Evolutionary conservation across 441 rosid species (phyloP).

Genomic region (Erodium chrysanthum): DNA sequence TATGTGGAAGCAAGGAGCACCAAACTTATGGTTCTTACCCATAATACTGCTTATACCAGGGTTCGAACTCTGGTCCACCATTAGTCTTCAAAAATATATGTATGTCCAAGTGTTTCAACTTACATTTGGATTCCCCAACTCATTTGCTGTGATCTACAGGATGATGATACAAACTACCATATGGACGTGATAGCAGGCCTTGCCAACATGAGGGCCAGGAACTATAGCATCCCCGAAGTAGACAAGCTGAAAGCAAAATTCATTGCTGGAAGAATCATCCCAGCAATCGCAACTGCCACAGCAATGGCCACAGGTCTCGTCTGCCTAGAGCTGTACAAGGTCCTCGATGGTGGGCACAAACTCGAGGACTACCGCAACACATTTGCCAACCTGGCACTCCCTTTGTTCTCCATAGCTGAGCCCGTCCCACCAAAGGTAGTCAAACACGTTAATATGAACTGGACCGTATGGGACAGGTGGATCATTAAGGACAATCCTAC

Average conservation of each 20-base stretch:
- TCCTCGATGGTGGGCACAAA: slow-evolving; percentile 60
- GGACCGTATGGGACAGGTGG: slow-evolving; percentile 99
- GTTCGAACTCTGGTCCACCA: too few species aligned
- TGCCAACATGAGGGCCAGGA: slow-evolving; percentile 97
- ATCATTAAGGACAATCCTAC: slow-evolving; percentile 57
- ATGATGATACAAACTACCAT: slow-evolving; percentile 87
- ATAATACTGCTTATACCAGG: too few species aligned
- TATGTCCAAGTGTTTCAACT: neutral
- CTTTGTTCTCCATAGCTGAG: slow-evolving; percentile 85
- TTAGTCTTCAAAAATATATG: neutral
- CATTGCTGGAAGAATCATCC: slow-evolving; percentile 89
- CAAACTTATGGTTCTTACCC: too few species aligned
- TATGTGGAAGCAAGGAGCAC: too few species aligned
- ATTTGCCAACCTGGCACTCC: slow-evolving; percentile 85
- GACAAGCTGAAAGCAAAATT: slow-evolving; percentile 94
- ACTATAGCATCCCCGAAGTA: slow-evolving; percentile 80
- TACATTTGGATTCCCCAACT: neutral
- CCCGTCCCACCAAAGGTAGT: slow-evolving; percentile 77
- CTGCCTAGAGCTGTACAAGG: slow-evolving; percentile 88
- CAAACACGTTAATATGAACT: slow-evolving; percentile 72
- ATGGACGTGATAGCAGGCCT: slow-evolving; percentile 87
- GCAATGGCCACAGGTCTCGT: slow-evolving; percentile 96
- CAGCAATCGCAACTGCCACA: slow-evolving; percentile 89
- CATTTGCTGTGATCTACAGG: slow-evolving; percentile 33
- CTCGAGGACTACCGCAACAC: slow-evolving; percentile 84